Evolutionary conservation across 371 early-diverging fungal genomes (phyloP), one percentile per base, ranked within the genome.

Genomic region (Sporodiniella umbellata): DNA sequence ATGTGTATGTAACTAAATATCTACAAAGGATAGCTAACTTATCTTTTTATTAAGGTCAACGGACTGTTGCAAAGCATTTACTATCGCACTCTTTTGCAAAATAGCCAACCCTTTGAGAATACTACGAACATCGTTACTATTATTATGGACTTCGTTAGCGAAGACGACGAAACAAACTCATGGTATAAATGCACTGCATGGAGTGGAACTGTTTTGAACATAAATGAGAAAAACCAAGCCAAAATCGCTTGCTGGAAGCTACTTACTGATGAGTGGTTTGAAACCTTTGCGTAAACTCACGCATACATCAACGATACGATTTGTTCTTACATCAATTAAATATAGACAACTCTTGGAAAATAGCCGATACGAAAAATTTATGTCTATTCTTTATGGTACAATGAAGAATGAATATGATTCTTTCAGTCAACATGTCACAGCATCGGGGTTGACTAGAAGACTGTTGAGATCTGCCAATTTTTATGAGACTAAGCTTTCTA

Each of bases 201-300:
- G 82, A 62, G 69, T 45, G 82, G 82, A n/a, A 55, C 48, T 25
- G 23, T 64, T 1, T 23, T 76, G 15, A 61, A 60, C 31, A 35
- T 69, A 1, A 53, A 62, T 1, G 45, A 57, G 4, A 56, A 48
- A 8, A 19, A 64, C n/a, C 47, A 40, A 5, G 66, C 71, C 7
- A 56, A 69, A 30, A 58, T 80, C 33, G 83, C 78, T 1, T 72
- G 70, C 28, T 82, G 79, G 77, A 78, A 82, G 46, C 53, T 79
- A 17, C 51, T 80, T 6, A 61, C 70, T 0, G 79, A 78, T 45
- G 80, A 82, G 48, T 82, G 83, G 83, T 67, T 82, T 44, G 80
- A 75, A 30, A 54, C 70, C 23, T 50, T 75, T 10, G 63, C 62
- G 72, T 72, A 66, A 54, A 70, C n/a, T n/a, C n/a, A n/a, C n/a